Evolutionary conservation across 345 rosid genomes (phyloP), one percentile per base, ranked within the genome.

Genomic region (Tarenaya hassleriana): DNA sequence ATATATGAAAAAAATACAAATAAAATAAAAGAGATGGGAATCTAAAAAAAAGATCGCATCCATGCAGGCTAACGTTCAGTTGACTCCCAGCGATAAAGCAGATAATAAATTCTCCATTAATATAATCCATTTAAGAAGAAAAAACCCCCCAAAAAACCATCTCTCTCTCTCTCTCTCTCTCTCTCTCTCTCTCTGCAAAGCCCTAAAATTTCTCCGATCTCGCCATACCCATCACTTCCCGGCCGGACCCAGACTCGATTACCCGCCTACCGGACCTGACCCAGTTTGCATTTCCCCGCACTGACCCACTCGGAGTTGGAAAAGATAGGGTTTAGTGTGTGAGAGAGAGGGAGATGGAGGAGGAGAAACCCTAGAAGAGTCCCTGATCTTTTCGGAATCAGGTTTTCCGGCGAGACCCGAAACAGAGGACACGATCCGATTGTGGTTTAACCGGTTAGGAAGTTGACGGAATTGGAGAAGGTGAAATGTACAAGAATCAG

Each of bases 401-500:
- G 56, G 45, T 16, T 24, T 10, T 34, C 7, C 42, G n/a, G 42
- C 7, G 16, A 39, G 16, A 12, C 2, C 5, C n/a, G 8, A 27
- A 34, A 51, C n/a, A 7, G 43, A 49, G 20, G 29, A 24, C 5
- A 2, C 29, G 29, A 24, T 24, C 29, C 29, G 29, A 24, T 24
- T 24, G 29, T 24, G 29, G 29, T 2, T 24, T 24, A 24, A 2
- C 29, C 29, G 29, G 29, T 24, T 2, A 50, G 13, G 13, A 38
- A 16, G 19, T 16, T 20, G 29, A 5, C 27, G 5, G 13, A 17
- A 49, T 16, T 51, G 34, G 11, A 7, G 18, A 8, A 43, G 16
- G 0, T 1, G 31, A 44, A 74, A 92, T 92, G 98, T 92, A 92
- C 67, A 92, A 92, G 86, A 92, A 92, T 74, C 98, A 92, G 95